These are phyloP conservation scores for Pythium vanterpoolii DNA, from an alignment of 352 stramenopile genomes.

Conservation along the genomic window DNA sequence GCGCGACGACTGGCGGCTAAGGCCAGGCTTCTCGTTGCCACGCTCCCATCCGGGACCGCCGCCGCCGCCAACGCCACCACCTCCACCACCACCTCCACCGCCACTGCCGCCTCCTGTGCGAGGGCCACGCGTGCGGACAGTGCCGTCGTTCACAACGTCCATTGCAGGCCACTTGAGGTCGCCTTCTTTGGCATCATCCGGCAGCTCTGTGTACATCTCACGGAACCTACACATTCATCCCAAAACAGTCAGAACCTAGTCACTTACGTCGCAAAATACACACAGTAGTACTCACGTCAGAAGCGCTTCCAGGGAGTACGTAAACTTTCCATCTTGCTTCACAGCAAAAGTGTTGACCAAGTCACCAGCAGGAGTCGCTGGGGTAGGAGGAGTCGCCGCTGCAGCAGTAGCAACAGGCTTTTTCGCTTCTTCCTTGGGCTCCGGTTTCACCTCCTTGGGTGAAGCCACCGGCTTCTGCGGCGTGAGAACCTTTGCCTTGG, in stretches of 20 bases:
- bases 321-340: slow-evolving; percentile 29
- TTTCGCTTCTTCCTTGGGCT: slow-evolving; percentile 5
- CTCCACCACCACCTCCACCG: slow-evolving; percentile 9
- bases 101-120: slow-evolving; percentile 20
- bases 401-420: neutral
- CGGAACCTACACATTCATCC: slow-evolving; percentile 23
- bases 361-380: neutral
- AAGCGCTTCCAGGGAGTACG: slow-evolving; percentile 28
- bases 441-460: slow-evolving; percentile 4
- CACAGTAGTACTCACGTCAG: slow-evolving; percentile 13
- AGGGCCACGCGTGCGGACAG: slow-evolving; percentile 21
- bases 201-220: slow-evolving; percentile 29
- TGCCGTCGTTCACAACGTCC: slow-evolving; percentile 30
- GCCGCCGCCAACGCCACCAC: slow-evolving; percentile 5
- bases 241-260: neutral
- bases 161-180: slow-evolving; percentile 34
- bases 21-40: slow-evolving; percentile 46
- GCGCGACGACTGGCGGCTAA: slow-evolving; percentile 53
- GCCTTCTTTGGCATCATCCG: slow-evolving; percentile 13
- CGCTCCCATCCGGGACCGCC: slow-evolving; percentile 47
- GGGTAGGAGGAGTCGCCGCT: neutral
- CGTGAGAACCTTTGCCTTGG: slow-evolving; percentile 9
- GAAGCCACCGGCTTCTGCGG: slow-evolving; percentile 12
- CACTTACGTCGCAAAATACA: neutral
- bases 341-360: slow-evolving; percentile 14